Base-by-base conservation (phyloP, 352 stramenopile genomes). In the Pythium chondricola region DNA sequence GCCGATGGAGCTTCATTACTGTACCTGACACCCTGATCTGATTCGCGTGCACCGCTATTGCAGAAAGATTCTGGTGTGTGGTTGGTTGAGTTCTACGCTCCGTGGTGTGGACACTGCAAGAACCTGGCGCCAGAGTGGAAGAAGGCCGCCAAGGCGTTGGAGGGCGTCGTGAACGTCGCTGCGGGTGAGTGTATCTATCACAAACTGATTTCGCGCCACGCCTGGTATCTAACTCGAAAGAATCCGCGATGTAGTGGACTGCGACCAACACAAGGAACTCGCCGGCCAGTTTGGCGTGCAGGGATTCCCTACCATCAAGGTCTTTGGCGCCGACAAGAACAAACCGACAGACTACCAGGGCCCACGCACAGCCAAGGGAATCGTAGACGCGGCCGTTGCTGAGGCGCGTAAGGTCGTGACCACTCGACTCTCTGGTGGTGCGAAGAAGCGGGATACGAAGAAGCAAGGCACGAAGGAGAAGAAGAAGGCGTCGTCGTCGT, bases 61-160 rank as follows among this genome's bases (percentile, higher is more conserved):
- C 17, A 85, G 64, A 67, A 79, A 70, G 77, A 85, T 63, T 66
- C 69, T 5, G 77, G 78, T 13, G 70, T 94, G 58, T 98, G 89
- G 88, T 44, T 98, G n/a, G 88, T 98, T 17, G 86, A 98, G 65
- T 98, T 98, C 58, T 97, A 96, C 44, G 93, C 93, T 41, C 92
- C 92, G 33, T 98, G 90, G 90, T 97, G 90, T 52, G 93, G 93
- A 29, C 93, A 98, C 69, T 98, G 93, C 76, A 95, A 97, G 72
- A 76, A 83, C 51, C 75, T 98, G 31, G 81, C 83, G 17, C 92
- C 92, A 2, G 88, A 97, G 61, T 98, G 84, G 78, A 88, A 93
- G 67, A 89, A 93, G 50, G 88, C 87, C 3, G 88, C 91, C 24
- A 88, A 88, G 59, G 83, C 81, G 35, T 64, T 97, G 4, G 71